Base-by-base conservation (phyloP, 257 asterid genomes). In the Solanum chilense region DNA sequence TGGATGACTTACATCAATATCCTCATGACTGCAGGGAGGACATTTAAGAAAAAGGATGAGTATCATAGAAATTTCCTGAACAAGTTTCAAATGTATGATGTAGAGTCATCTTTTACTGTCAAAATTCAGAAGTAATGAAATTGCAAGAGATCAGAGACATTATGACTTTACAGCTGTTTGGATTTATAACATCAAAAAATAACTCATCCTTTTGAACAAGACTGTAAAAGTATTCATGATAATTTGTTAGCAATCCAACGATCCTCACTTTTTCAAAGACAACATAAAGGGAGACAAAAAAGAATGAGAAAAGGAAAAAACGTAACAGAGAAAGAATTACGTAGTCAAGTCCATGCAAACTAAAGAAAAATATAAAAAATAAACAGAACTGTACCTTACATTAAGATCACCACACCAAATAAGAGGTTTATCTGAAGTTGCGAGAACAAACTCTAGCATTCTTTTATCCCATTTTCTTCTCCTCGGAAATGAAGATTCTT, bases 381-480 rank as follows among this genome's bases (percentile, higher is more conserved):
- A 66, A 90, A 84, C 31, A 39, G 87, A 86, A 81, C 60, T 80
- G 56, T 93, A 96, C 99, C 98, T 96, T 31, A 96, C 99, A 78
- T 96, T 96, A 73, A 96, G 97, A 91, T 96, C 99, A 3, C 99
- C 99, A 89, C 98, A 95, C 98, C 99, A 96, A 87, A 95, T 94
- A 90, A 96, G 98, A 81, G 99, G 95, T 94, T 94, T 95, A 91
- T 94, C 95, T 45, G 95, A 92, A 85, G 66, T 91, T 92, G 89
- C 91, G 52, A 90, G 83, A 82, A 96, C 95, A 92, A 92, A 95
- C 73, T 94, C 98, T 88, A 93, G 89, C 90, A 96, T 92, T 93
- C 98, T 93, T 91, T 96, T 94, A 90, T 96, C 99, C 99, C 99
- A 96, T 90, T 96, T 95, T 94, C 99, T 93, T 92, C 99, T 94